Base-by-base conservation (phyloP, 2,329 filamentous ascomycete species). In the Paecilomyces sp. region DNA sequence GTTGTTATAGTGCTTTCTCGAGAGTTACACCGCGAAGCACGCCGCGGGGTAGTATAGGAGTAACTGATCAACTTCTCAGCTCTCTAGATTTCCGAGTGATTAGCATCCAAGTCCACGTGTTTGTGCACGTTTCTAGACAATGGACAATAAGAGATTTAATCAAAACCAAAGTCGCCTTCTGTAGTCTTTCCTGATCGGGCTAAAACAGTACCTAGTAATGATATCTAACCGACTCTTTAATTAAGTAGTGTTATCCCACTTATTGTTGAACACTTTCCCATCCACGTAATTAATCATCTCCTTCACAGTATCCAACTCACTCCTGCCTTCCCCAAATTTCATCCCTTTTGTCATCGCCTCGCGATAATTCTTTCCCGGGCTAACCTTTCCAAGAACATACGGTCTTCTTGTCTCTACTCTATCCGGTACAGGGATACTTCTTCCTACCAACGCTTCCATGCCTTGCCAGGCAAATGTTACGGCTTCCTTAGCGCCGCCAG, bases 381-480 rank as follows among this genome's bases (percentile, higher is more conserved):
- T 77, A 11, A 85, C 74, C 64, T 85, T 85, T 3, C 83, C 83
- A 3, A 85, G 74, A 1, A 85, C 77, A 64, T 80, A 82, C 54
- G 77, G 73, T 59, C 72, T 69, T 31, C 79, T 72, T 24, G 81
- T 83, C 71, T 85, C 82, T 1, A 84, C 82, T 7, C 79, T 72
- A n/a, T 72, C 73, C 1, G 83, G 83, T 8, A 86, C 80, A 0
- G 79, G 81, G 54, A 85, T 82, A 30, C 77, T 79, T 15, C 83
- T 75, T 7, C 81, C 83, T 0, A 84, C 78, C 15, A 86, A 67
- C 1, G 83, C 81, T 67, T 86, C 83, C 78, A 87, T 82, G 2
- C 79, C 83, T 69, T 85, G 82, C 79, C 82, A 84, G 3, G 85
- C 83, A 66, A 86, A 85, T 0, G 80, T 83, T 57, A 84, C 76